Conservation (phyloP, 345 rosid genomes). For the Populus davidiana region DNA sequence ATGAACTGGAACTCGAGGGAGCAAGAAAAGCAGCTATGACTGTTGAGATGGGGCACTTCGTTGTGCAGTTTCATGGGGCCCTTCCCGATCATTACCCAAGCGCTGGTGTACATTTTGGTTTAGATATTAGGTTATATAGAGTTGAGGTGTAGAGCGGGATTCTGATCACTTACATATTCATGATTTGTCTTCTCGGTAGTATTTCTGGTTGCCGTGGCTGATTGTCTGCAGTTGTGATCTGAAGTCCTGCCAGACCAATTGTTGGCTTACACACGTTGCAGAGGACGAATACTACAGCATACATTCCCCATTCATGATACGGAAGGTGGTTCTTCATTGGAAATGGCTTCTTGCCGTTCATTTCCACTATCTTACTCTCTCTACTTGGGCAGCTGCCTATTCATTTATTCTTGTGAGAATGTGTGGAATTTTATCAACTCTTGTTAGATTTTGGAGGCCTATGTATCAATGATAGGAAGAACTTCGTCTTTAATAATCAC, state of each 20-base stretch:
- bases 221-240: neutral
- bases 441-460: neutral
- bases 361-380: neutral
- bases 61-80: conserved; percentile 26
- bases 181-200: conserved; percentile 2
- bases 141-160: conserved; percentile 22
- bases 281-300: neutral
- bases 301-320: neutral
- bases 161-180: conserved; percentile 6
- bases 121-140: conserved; percentile 25
- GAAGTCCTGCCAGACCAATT: neutral
- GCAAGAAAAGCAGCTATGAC: conserved; percentile 5
- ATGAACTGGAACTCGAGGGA: neutral
- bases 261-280: neutral
- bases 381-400: neutral
- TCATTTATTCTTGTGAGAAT: neutral
- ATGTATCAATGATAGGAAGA: neutral
- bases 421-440: neutral
- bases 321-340: neutral
- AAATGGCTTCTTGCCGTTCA: neutral
- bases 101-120: conserved; percentile 38
- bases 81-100: conserved; percentile 55
- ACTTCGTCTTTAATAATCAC: neutral
- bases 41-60: conserved; percentile 10
- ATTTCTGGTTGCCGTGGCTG: neutral